phyloP scores from a whole-genome alignment of 805 yeast species.

The Kluyveromyces wickerhamii region DNA sequence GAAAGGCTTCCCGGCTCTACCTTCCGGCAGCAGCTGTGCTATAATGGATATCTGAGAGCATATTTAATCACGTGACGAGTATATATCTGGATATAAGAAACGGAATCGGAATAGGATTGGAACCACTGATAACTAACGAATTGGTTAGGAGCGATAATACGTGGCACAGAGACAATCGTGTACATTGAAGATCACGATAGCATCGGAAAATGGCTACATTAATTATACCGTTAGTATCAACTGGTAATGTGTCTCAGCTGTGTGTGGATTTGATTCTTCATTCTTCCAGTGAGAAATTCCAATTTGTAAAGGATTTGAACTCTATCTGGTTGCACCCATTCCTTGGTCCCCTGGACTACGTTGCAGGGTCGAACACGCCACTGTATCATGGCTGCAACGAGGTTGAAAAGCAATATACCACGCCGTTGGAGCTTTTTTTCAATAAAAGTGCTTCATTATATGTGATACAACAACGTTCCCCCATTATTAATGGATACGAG shows the following conservation, averaged over 20 bases:
- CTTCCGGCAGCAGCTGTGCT: no score
- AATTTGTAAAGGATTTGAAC: slow-evolving; percentile 48
- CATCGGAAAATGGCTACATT: slow-evolving; percentile 32
- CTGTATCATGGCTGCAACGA: slow-evolving; percentile 10
- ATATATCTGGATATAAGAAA: no score
- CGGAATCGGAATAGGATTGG: no score
- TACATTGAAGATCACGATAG: background rate
- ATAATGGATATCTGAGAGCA: no score
- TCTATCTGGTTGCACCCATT: slow-evolving; percentile 67
- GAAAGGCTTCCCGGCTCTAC: no score
- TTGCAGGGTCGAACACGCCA: slow-evolving; percentile 13
- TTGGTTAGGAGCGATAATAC: no score
- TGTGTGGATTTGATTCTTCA: slow-evolving; percentile 65
- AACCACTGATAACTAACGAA: no score
- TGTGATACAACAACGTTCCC: slow-evolving; percentile 76
- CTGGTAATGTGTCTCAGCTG: slow-evolving; percentile 88
- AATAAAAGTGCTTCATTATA: slow-evolving; percentile 37
- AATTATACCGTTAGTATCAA: slow-evolving; percentile 73
- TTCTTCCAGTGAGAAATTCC: slow-evolving; percentile 39
- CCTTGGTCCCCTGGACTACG: slow-evolving; percentile 65
- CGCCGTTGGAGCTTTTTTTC: slow-evolving; percentile 59
- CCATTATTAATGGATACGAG: slow-evolving; percentile 61
- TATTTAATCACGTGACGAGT: no score
- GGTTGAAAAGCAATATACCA: slow-evolving; percentile 33
- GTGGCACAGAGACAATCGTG: no score